Percentiles rank a stretch among this genome's conserved stretches.
These are phyloP conservation scores for Venturia pyrina DNA, from an alignment of 2,329 filamentous ascomycete species.

Conservation along the genomic window DNA sequence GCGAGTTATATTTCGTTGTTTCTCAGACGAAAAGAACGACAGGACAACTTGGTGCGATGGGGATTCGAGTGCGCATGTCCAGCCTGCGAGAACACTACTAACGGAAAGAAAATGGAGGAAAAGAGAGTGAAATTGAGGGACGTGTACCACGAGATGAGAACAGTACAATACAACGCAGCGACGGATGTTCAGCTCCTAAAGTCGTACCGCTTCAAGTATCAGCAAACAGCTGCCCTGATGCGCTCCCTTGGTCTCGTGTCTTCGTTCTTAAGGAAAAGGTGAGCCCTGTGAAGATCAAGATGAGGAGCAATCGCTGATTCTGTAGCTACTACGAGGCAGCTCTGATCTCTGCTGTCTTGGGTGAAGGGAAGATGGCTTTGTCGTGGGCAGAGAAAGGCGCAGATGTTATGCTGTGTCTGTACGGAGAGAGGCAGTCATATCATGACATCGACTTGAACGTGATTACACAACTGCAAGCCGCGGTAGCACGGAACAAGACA, in stretches of 20 bases:
- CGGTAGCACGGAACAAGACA: neutral
- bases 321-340: neutral
- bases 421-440: neutral
- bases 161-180: neutral
- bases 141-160: neutral
- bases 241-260: neutral
- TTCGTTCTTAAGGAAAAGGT: neutral
- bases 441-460: neutral
- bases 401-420: neutral
- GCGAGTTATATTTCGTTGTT: neutral
- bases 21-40: neutral
- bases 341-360: neutral
- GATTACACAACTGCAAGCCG: neutral
- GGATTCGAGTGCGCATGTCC: neutral
- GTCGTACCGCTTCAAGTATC: neutral
- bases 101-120: neutral
- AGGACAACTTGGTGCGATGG: neutral
- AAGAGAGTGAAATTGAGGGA: neutral
- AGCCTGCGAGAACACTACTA: neutral
- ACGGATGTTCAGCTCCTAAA: neutral
- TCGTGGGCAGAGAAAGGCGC: neutral
- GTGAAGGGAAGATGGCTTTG: neutral
- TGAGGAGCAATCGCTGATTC: neutral
- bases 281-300: neutral
- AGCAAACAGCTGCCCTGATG: neutral